Evolutionary conservation across 2,329 filamentous ascomycete genomes (phyloP).

Genomic region (Waltergamsia citrina): DNA sequence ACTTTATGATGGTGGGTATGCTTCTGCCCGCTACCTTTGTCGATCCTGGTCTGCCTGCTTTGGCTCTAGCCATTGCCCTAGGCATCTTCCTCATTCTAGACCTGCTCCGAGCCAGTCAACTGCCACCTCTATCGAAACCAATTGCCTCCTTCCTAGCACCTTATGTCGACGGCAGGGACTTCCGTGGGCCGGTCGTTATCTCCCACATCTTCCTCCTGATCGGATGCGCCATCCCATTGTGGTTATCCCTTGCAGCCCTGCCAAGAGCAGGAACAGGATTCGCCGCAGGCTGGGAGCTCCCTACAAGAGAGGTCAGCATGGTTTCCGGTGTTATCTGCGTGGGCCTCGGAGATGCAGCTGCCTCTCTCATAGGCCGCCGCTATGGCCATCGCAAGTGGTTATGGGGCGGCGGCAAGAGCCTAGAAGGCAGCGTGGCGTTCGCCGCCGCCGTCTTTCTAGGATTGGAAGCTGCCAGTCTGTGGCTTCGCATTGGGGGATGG

Average conservation of each 20-base stretch:
- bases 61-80: conserved; percentile 73
- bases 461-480: conserved; percentile 58
- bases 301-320: conserved; percentile 73
- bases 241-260: conserved; percentile 71
- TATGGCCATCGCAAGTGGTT: conserved; percentile 87
- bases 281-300: conserved; percentile 67
- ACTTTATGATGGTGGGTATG: conserved; percentile 97
- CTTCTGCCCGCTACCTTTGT: conserved; percentile 79
- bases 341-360: conserved; percentile 88
- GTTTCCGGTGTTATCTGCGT: conserved; percentile 89
- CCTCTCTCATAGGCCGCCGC: conserved; percentile 78
- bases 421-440: conserved; percentile 83
- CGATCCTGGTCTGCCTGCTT: conserved; percentile 73
- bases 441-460: conserved; percentile 69
- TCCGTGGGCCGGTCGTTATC: conserved; percentile 88
- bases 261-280: conserved; percentile 44
- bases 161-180: conserved; percentile 88
- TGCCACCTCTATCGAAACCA: conserved; percentile 80
- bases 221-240: conserved; percentile 88
- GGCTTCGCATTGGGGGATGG: conserved; percentile 72
- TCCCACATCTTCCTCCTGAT: conserved; percentile 94
- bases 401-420: conserved; percentile 92
- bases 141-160: conserved; percentile 82
- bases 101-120: conserved; percentile 78
- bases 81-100: conserved; percentile 84